Percentiles rank a stretch among this genome's conserved stretches.
phyloP scores from a whole-genome alignment of 352 stramenopile genomes.

The Phytophthora pluvialis region DNA sequence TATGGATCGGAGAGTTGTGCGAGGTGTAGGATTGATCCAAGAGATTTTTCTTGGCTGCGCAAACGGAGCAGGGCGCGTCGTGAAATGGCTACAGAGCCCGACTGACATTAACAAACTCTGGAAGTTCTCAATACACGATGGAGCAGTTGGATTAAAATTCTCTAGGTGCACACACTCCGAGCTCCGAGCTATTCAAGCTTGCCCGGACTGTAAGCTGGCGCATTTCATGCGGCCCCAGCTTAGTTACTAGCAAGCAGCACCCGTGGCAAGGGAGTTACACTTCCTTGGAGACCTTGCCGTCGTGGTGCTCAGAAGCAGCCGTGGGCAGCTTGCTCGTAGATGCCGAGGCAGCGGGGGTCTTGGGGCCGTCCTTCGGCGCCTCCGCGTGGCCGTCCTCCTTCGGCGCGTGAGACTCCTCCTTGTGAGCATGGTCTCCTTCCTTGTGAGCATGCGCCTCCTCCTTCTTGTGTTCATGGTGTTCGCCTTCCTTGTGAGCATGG shows the following conservation, averaged over 20 bases:
- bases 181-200: constrained; percentile 17
- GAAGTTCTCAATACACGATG: neutral
- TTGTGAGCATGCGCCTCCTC: constrained; percentile 11
- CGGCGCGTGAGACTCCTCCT: constrained; percentile 15
- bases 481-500: constrained; percentile 13
- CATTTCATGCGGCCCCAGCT: constrained; percentile 5
- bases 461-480: constrained; percentile 12
- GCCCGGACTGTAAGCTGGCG: neutral
- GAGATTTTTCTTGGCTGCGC: constrained; percentile 16
- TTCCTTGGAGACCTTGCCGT: constrained; percentile 30
- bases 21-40: constrained; percentile 7
- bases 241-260: constrained; percentile 14
- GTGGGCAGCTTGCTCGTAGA: constrained; percentile 26
- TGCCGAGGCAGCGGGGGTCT: constrained; percentile 12
- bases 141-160: constrained; percentile 1
- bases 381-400: constrained; percentile 27
- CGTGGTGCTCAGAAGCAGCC: constrained; percentile 18
- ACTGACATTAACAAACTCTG: constrained; percentile 6
- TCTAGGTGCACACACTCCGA: constrained; percentile 12
- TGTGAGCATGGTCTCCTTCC: constrained; percentile 6
- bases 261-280: constrained; percentile 9
- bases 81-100: too few relatives aligned
- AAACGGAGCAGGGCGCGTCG: constrained; percentile 11
- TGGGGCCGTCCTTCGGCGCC: constrained; percentile 22
- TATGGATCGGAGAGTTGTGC: neutral